Evolutionary conservation across 306 rosid species (phyloP).

Genomic region (Trichosanthes truncata): DNA sequence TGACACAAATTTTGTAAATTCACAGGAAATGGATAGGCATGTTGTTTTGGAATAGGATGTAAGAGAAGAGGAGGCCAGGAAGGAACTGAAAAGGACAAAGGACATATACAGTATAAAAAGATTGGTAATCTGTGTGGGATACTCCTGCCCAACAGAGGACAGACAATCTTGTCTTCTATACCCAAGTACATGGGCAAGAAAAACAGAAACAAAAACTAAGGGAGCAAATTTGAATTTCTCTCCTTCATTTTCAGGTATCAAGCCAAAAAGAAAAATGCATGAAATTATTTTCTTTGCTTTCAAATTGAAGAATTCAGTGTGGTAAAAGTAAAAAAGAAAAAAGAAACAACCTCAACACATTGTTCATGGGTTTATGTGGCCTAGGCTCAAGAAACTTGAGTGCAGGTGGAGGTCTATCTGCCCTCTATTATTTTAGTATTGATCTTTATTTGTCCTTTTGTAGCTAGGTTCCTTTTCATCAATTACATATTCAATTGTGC

Average conservation of each 20-base stretch:
- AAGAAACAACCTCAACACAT: background rate
- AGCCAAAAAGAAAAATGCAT: background rate
- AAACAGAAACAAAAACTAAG: background rate
- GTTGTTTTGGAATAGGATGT: background rate
- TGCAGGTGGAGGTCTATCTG: slow-evolving; percentile 34
- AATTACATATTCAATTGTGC: background rate
- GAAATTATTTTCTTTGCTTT: background rate
- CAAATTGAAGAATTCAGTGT: background rate
- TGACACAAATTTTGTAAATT: background rate
- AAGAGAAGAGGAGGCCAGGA: background rate
- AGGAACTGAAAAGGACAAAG: slow-evolving; percentile 28
- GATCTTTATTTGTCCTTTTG: background rate
- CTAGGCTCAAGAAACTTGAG: slow-evolving; percentile 29
- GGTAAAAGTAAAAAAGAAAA: background rate
- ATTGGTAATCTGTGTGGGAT: slow-evolving; percentile 8
- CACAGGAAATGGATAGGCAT: background rate
- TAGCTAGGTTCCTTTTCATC: background rate
- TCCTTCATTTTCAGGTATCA: slow-evolving; percentile 8
- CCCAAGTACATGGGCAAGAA: background rate
- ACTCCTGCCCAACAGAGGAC: slow-evolving; percentile 8
- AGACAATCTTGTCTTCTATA: slow-evolving; percentile 6
- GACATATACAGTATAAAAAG: slow-evolving; percentile 5
- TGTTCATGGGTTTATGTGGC: background rate
- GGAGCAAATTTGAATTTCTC: background rate
- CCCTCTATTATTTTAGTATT: slow-evolving; percentile 12